Conservation (phyloP, 1,139 yeast genomes). For the Geotrichum carabidarum region DNA sequence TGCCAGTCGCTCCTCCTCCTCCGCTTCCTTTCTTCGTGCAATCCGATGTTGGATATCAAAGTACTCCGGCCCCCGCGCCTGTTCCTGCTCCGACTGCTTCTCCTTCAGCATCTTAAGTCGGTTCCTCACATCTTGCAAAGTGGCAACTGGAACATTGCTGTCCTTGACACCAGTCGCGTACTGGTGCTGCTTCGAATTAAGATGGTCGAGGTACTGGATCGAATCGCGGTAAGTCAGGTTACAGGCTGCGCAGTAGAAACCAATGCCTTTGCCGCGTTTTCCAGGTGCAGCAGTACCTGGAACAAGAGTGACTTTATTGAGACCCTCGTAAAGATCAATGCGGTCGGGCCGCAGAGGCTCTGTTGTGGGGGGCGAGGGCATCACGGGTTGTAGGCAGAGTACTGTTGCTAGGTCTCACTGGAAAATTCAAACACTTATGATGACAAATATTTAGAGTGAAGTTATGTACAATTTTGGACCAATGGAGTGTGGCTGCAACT, state of each 20-base stretch:
- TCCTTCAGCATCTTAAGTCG: constrained; percentile 33
- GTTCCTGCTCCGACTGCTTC: constrained; percentile 40
- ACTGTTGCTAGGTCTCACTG: too few species aligned
- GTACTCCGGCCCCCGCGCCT: constrained; percentile 39
- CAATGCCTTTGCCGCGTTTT: constrained; percentile 61
- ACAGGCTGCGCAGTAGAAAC: constrained; percentile 79
- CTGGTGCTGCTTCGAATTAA: constrained; percentile 53
- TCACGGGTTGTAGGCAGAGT: not conserved
- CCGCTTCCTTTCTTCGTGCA: constrained; percentile 42
- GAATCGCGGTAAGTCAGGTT: constrained; percentile 76
- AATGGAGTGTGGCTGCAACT: too few species aligned
- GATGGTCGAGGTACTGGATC: constrained; percentile 73
- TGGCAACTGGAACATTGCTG: constrained; percentile 24
- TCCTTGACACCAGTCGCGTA: constrained; percentile 35
- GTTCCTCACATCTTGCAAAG: constrained; percentile 37
- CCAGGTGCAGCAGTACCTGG: constrained; percentile 43
- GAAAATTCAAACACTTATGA: too few species aligned
- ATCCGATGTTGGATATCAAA: constrained; percentile 46
- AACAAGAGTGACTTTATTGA: constrained; percentile 46
- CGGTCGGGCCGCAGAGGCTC: constrained; percentile 21
- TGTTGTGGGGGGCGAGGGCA: not conserved
- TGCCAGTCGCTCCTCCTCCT: constrained; percentile 38
- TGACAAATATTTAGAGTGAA: too few species aligned
- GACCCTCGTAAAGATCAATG: constrained; percentile 40
- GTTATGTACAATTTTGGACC: too few species aligned